Percentiles rank a stretch among this genome's conserved stretches.
Evolutionary conservation across 352 stramenopile species (phyloP).

Genomic region (Phytophthora cactorum): DNA sequence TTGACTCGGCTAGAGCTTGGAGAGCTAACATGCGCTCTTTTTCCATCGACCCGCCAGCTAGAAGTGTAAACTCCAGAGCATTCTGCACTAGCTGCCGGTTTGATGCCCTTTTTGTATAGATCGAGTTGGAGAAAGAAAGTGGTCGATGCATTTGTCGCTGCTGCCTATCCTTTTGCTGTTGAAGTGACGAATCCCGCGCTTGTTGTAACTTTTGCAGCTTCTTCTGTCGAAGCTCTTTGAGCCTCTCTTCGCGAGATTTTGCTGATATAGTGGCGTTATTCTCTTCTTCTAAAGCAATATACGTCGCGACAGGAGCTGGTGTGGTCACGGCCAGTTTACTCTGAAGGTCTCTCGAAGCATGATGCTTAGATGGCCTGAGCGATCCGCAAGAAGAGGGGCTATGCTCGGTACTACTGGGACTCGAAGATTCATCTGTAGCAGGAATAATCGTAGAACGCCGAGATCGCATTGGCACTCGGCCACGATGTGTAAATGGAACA

Average conservation of each 20-base stretch:
- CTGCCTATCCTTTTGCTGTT: slow-evolving; percentile 39
- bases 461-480: slow-evolving; percentile 50
- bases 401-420: neutral
- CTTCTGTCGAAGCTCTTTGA: slow-evolving; percentile 59
- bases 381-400: neutral
- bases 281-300: slow-evolving; percentile 21
- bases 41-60: slow-evolving; percentile 68
- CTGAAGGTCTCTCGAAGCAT: neutral
- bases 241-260: slow-evolving; percentile 31
- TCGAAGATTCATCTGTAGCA: slow-evolving; percentile 8
- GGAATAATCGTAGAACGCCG: neutral
- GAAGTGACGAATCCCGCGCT: slow-evolving; percentile 40
- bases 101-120: slow-evolving; percentile 48
- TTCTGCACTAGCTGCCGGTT: slow-evolving; percentile 84
- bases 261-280: neutral
- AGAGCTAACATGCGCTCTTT: slow-evolving; percentile 58
- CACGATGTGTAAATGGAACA: slow-evolving; percentile 29
- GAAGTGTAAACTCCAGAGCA: slow-evolving; percentile 77
- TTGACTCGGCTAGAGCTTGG: slow-evolving; percentile 47
- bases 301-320: slow-evolving; percentile 17
- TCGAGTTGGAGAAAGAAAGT: slow-evolving; percentile 10
- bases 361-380: neutral
- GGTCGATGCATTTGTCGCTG: slow-evolving; percentile 25
- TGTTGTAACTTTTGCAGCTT: slow-evolving; percentile 74
- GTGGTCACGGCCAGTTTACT: neutral